Evolutionary conservation across 768 basidiomycete species (phyloP).

Genomic region (Brasilioporus rufonigricans): DNA sequence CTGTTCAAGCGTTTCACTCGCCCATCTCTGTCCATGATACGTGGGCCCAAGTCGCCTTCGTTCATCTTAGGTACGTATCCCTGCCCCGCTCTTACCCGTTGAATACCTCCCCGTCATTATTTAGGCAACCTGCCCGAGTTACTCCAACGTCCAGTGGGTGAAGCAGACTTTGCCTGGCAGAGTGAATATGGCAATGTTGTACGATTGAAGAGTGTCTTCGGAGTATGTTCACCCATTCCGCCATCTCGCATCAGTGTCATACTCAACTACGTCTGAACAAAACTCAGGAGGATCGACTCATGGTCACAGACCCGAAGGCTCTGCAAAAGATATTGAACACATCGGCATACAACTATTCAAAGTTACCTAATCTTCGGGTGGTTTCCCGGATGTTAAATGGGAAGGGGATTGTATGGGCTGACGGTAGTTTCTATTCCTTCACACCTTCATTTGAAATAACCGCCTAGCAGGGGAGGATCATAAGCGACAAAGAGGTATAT

Average conservation of each 20-base stretch:
- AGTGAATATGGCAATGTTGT: constrained; percentile 23
- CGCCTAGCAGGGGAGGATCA: constrained; percentile 37
- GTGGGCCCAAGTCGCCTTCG: constrained; percentile 14
- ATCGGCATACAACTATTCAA: constrained; percentile 42
- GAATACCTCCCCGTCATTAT: constrained; percentile 12
- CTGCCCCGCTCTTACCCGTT: neutral
- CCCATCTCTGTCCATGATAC: neutral
- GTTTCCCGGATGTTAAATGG: constrained; percentile 22
- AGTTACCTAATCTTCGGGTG: constrained; percentile 25
- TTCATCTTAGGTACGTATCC: constrained; percentile 11
- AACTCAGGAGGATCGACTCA: constrained; percentile 41
- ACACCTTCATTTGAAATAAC: constrained; percentile 13
- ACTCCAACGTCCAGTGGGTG: constrained; percentile 23
- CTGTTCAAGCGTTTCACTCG: neutral
- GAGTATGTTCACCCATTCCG: constrained; percentile 10
- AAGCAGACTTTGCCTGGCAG: constrained; percentile 32
- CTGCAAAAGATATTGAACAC: constrained; percentile 38
- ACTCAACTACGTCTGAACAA: neutral
- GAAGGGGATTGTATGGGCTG: constrained; percentile 38
- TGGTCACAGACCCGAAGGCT: constrained; percentile 47
- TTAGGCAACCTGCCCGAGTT: constrained; percentile 28
- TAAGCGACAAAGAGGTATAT: constrained; percentile 51
- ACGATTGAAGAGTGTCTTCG: constrained; percentile 22
- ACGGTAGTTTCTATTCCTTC: constrained; percentile 30
- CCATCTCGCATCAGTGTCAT: too few relatives aligned